Conservation (phyloP, 768 basidiomycete species). For the Serendipita sp. region DNA sequence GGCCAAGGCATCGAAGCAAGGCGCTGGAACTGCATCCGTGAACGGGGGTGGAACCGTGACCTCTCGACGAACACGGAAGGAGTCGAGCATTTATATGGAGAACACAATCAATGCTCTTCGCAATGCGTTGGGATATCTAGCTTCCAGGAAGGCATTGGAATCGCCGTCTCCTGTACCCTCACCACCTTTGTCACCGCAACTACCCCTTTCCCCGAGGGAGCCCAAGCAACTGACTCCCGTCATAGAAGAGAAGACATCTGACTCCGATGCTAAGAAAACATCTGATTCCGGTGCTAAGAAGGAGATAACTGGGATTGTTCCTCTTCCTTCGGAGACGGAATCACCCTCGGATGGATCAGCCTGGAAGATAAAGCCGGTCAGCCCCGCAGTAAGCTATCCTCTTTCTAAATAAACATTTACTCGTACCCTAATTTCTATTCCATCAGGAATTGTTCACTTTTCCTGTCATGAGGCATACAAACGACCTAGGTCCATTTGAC, state of each 20-base stretch:
- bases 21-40: not conserved
- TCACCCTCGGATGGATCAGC: not conserved
- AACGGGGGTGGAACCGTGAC: not conserved
- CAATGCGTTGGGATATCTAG: not conserved
- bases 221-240: not conserved
- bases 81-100: constrained; percentile 1
- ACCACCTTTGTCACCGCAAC: not conserved
- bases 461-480: not conserved
- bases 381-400: not conserved
- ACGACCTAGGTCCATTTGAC: not conserved
- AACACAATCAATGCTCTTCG: not conserved
- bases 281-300: not conserved
- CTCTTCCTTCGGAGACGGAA: not conserved
- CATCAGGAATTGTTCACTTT: not conserved
- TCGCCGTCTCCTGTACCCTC: not conserved
- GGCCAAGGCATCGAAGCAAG: not conserved
- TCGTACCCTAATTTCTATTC: not conserved
- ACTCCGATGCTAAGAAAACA: not conserved
- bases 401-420: not conserved
- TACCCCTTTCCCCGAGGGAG: not conserved
- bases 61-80: not conserved
- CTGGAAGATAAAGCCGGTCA: not conserved
- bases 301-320: not conserved
- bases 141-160: not conserved
- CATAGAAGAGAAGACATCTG: not conserved